Evolutionary conservation across 805 yeast genomes (phyloP), one percentile per base, ranked within the genome.

Genomic region (Pichia exigua): DNA sequence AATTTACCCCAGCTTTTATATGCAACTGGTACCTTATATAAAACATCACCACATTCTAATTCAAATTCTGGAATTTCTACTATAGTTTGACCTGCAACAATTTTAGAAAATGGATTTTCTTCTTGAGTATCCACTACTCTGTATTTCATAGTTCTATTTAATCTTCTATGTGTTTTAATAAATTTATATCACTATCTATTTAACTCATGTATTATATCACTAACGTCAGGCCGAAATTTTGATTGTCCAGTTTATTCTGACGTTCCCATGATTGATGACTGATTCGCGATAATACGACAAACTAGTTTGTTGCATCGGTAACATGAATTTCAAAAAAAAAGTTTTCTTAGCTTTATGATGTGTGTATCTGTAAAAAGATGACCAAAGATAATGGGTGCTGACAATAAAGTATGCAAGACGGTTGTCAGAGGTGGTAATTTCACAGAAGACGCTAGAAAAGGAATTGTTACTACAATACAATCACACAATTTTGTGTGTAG

Each of bases 1-100:
- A 94, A 74, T 50, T 78, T 74, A 2, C 99, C 99, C 97, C 97
- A 94, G 0, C 96, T 85, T 66, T 92, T 92, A 72, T 87, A 94
- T 2, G 98, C 99, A 22, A 94, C 87, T 0, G 97, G 98, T 44
- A 91, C 88, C 27, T 87, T 73, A 44, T 62, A 65, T 13, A 92
- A 69, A 0, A 73, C 67, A 54, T 87, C 90, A 5, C 96, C 97
- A 49, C 94, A 85, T 63, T 94, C 99, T 24, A 94, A 73, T 32
- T 73, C 73, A 60, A 82, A 79, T 54, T 77, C 74, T 0, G 97
- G 96, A 8, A 94, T 73, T 53, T 85, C 83, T 13, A 86, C 87
- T 18, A 88, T 81, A 30, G 80, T 78, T 68, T 94, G 99, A 44
- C 82, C 85, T 22, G 78, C 73, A 12, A 94, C 95, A 49, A 91